These are phyloP conservation scores for Gossypium schwendimanii DNA, from an alignment of 441 rosid species.

Conservation along the genomic window DNA sequence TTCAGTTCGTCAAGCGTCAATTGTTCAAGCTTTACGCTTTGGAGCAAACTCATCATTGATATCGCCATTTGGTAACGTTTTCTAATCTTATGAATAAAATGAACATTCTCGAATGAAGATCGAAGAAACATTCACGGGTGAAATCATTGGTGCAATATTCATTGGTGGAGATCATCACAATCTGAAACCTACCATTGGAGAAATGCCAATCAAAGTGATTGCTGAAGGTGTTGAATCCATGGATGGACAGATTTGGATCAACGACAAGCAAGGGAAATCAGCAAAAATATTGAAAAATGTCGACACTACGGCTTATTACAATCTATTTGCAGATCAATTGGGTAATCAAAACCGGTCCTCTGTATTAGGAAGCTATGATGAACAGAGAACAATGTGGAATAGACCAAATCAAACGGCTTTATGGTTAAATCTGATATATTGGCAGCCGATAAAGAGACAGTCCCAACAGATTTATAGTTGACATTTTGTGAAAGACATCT, in stretches of 20 bases:
- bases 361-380: conserved; percentile 59
- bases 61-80: conserved; percentile 50
- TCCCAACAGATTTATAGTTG: conserved; percentile 10
- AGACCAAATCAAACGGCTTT: conserved; percentile 16
- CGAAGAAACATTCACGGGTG: conserved; percentile 64
- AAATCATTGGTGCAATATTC: conserved; percentile 63
- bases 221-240: conserved; percentile 46
- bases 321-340: conserved; percentile 39
- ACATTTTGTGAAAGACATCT: conserved; percentile 3
- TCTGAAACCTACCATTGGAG: conserved; percentile 32
- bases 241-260: conserved; percentile 45
- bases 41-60: conserved; percentile 44
- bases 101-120: not conserved
- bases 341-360: conserved; percentile 55
- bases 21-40: conserved; percentile 43
- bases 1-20: conserved; percentile 40
- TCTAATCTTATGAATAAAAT: not conserved
- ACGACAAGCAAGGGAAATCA: conserved; percentile 34
- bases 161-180: conserved; percentile 33
- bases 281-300: conserved; percentile 41
- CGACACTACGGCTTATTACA: conserved; percentile 32
- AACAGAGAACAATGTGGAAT: conserved; percentile 60
- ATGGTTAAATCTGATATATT: not conserved
- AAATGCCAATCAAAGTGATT: conserved; percentile 36
- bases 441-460: conserved; percentile 11